phyloP scores from a whole-genome alignment of 2,329 filamentous ascomycete genomes.

The Beauveria bassiana region DNA sequence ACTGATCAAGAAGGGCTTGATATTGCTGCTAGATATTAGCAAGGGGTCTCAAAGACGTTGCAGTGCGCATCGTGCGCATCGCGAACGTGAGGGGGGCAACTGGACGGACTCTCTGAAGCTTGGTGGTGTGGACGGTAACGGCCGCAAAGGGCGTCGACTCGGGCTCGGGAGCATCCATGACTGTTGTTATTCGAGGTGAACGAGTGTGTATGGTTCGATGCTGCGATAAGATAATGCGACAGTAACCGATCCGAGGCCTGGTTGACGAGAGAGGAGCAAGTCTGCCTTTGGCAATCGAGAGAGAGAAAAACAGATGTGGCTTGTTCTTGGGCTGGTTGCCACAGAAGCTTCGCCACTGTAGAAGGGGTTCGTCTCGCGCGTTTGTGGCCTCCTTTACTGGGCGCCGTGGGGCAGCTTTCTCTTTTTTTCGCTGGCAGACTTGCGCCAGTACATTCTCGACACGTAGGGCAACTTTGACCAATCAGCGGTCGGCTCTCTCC shows the following conservation, averaged over 20 bases:
- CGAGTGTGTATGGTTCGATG: neutral
- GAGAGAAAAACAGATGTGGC: constrained; percentile 1
- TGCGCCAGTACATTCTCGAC: constrained; percentile 6
- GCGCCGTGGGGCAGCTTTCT: constrained; percentile 1
- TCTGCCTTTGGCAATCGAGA: neutral
- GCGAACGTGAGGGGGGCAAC: neutral
- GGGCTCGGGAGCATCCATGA: constrained; percentile 80
- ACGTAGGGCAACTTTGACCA: constrained; percentile 3
- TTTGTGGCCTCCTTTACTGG: constrained; percentile 10
- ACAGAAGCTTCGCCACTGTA: constrained; percentile 1
- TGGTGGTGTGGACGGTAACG: constrained; percentile 77
- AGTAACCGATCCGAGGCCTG: neutral
- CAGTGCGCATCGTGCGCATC: neutral
- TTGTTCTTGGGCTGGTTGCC: constrained; percentile 10
- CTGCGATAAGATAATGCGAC: neutral
- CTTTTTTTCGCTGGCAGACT: neutral
- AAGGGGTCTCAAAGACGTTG: constrained; percentile 3
- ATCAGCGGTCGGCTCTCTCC: neutral
- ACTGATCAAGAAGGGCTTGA: constrained; percentile 89
- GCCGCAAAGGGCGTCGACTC: constrained; percentile 89
- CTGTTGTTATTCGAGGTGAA: constrained; percentile 13
- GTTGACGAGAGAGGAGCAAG: neutral
- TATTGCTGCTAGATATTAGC: constrained; percentile 58
- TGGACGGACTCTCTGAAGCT: constrained; percentile 58
- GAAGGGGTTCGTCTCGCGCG: constrained; percentile 9